Conservation (phyloP, 495 filamentous ascomycete species). For the Aspergillus affinis region DNA sequence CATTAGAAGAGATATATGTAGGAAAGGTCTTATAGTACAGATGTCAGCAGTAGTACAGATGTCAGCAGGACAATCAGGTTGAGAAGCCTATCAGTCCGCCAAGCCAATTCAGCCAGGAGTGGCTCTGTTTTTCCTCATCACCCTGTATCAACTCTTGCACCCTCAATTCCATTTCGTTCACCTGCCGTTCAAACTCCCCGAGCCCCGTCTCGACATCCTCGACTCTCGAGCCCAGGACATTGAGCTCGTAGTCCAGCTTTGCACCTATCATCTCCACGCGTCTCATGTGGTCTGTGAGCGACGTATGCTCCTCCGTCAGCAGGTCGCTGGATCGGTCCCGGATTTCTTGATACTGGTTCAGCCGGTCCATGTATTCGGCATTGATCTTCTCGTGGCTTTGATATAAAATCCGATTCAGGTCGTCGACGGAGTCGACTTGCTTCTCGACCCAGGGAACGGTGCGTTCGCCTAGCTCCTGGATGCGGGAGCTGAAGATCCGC, state of each 20-base stretch:
- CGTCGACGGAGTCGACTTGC: slow-evolving; percentile 61
- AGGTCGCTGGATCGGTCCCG: slow-evolving; percentile 65
- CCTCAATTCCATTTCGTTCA: slow-evolving; percentile 72
- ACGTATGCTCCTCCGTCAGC: slow-evolving; percentile 62
- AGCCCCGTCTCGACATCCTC: slow-evolving; percentile 86
- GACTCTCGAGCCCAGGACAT: slow-evolving; percentile 74
- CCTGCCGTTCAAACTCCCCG: slow-evolving; percentile 75
- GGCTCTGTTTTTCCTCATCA: slow-evolving; percentile 62
- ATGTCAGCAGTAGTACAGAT: slow-evolving; percentile 3
- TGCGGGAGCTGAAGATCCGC: slow-evolving; percentile 55
- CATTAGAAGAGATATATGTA: slow-evolving; percentile 22
- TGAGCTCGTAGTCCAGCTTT: slow-evolving; percentile 93
- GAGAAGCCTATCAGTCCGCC: slow-evolving; percentile 38
- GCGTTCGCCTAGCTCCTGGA: slow-evolving; percentile 48
- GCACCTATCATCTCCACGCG: slow-evolving; percentile 81
- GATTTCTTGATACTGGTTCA: slow-evolving; percentile 62
- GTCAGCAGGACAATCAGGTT: slow-evolving; percentile 9
- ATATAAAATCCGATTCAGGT: slow-evolving; percentile 59
- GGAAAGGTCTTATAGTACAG: slow-evolving; percentile 7
- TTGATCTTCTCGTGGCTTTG: slow-evolving; percentile 67
- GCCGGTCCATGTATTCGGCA: slow-evolving; percentile 62
- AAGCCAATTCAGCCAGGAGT: slow-evolving; percentile 52
- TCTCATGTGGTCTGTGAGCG: slow-evolving; percentile 71
- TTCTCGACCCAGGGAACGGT: slow-evolving; percentile 64
- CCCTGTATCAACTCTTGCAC: slow-evolving; percentile 66